Base-by-base conservation (phyloP, 495 filamentous ascomycete species). In the Trichocladium antarcticum region DNA sequence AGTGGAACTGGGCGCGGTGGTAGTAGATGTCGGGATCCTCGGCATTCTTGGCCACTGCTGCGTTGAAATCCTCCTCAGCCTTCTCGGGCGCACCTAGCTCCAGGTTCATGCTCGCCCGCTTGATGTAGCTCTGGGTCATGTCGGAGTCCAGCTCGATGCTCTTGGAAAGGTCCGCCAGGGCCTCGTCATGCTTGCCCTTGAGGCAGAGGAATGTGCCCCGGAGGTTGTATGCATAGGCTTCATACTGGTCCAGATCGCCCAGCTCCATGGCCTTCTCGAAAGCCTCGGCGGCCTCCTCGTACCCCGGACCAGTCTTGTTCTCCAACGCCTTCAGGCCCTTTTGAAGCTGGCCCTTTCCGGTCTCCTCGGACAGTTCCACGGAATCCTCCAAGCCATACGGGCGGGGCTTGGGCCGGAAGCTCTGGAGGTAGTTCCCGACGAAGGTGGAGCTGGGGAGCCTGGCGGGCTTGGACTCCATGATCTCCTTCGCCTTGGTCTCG, bases 1-100 rank as follows among this genome's bases (percentile, higher is more conserved):
- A 99, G 74, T 96, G 89, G 15, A 97, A 81, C 69, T 99, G 92
- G 17, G 92, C 92, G 53, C 92, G 89, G 73, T 99, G 93, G 68
- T 99, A 99, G 78, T 89, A 99, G 65, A 99, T 95, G 59, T 99
- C 92, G 8, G 92, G 89, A 62, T 99, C 92, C 31, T 85, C 77
- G 48, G 79, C 74, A 68, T 96, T 90, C 62, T 95, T 85, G 44
- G 73, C 74, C 62, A 92, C 81, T 15, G 92, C 92, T 51, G 81
- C 75, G 48, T 83, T 82, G 57, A 99, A 95, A 64, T 99, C 92
- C 51, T 81, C 76, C 24, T 85, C 80, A 27, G 92, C 93, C 53
- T 81, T 80, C 16, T 93, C 87, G 47, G 86, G 87, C 61, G 92
- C 81, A 48, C 86, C 88, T 93, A 27, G 79, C 69, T 99, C 92